These are phyloP conservation scores for Persicaria tinctoria DNA, from an alignment of 148 eudicot genomes.

Conservation along the genomic window DNA sequence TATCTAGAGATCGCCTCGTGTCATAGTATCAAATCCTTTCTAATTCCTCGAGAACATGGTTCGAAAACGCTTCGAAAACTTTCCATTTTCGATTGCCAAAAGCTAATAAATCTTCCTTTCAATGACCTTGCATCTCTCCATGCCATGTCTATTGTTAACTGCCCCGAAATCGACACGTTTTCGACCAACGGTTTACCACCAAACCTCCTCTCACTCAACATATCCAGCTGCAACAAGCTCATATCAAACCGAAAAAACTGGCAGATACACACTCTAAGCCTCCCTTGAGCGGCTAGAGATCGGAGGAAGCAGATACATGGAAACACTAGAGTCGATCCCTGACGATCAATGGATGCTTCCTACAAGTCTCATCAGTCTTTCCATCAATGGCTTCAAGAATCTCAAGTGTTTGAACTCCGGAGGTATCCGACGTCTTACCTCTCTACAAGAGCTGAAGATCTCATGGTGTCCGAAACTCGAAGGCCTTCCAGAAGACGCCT, in stretches of 20 bases:
- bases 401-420: not conserved
- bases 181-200: not conserved
- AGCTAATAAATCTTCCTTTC: not conserved
- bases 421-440: not conserved
- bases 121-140: conserved; percentile 2
- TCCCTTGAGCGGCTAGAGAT: not conserved
- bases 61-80: not conserved
- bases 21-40: not conserved
- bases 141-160: not conserved
- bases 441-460: conserved; percentile 8
- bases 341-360: not conserved
- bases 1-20: conserved; percentile 5
- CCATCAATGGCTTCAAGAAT: conserved; percentile 3
- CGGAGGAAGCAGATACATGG: not conserved
- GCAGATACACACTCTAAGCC: not conserved
- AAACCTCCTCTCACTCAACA: not conserved
- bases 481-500: not conserved
- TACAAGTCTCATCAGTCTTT: not conserved
- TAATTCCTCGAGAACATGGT: not conserved
- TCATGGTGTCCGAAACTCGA: conserved; percentile 3
- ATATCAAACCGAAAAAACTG: not conserved
- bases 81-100: conserved; percentile 6
- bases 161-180: not conserved
- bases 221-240: not conserved
- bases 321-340: not conserved